phyloP scores from a whole-genome alignment of 148 eudicot species.

The Persicaria maculosa region DNA sequence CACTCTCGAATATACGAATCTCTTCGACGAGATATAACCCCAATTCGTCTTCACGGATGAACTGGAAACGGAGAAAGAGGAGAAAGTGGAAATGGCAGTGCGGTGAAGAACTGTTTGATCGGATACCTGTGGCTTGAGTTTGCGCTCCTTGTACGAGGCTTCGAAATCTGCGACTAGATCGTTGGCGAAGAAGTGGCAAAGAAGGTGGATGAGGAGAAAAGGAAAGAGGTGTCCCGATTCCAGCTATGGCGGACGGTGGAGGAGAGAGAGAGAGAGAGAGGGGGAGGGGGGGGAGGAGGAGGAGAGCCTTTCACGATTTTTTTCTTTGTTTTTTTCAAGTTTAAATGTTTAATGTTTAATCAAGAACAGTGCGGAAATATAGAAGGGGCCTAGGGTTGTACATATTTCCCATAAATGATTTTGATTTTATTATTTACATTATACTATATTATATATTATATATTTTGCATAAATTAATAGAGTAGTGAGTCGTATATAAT shows the following conservation, averaged over 20 bases:
- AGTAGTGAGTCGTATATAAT: no score
- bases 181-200: neutral
- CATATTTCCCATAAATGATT: no score
- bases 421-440: no score
- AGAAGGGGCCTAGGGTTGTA: no score
- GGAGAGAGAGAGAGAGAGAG: neutral
- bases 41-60: neutral
- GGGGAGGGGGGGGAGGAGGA: neutral
- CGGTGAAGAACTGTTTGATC: neutral
- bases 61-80: neutral
- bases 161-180: neutral
- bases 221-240: neutral
- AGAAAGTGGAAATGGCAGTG: neutral
- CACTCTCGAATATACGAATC: neutral
- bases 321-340: neutral
- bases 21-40: neutral
- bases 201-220: neutral
- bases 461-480: no score
- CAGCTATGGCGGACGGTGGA: conserved; percentile 7
- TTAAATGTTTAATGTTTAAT: no score
- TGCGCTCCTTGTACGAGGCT: neutral
- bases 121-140: neutral
- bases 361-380: no score
- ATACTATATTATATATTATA: no score
- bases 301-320: neutral